Evolutionary conservation across 2,329 filamentous ascomycete genomes (phyloP).

Genomic region (Calcarisporium arbuscula): DNA sequence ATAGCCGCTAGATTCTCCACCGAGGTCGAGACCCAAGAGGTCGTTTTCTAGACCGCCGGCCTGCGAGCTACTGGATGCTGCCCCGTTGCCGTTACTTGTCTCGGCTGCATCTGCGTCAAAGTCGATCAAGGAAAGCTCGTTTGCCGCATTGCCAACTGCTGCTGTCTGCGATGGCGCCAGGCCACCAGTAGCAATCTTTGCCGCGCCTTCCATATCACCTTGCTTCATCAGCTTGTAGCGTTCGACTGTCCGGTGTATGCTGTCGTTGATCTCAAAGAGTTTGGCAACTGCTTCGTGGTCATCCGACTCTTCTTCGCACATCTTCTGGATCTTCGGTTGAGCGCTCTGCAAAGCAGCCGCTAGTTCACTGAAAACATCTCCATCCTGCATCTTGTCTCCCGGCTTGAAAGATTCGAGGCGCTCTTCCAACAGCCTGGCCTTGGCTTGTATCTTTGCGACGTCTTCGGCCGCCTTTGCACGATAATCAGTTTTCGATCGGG

Average conservation of each 20-base stretch:
- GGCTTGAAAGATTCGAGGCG: conserved; percentile 78
- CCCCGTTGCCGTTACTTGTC: conserved; percentile 39
- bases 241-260: conserved; percentile 94
- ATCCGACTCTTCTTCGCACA: conserved; percentile 98
- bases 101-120: conserved; percentile 64
- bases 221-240: conserved; percentile 95
- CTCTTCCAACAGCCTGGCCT: conserved; percentile 86
- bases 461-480: conserved; percentile 96
- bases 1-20: conserved; percentile 52
- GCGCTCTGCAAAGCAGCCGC: conserved; percentile 84
- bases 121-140: conserved; percentile 90
- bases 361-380: conserved; percentile 73
- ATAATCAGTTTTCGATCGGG: conserved; percentile 92
- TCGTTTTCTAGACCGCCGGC: conserved; percentile 78
- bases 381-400: conserved; percentile 69
- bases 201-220: conserved; percentile 79
- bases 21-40: conserved; percentile 79
- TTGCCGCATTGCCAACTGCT: conserved; percentile 45
- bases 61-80: conserved; percentile 32
- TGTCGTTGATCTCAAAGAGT: conserved; percentile 95
- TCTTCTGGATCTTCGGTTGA: conserved; percentile 97
- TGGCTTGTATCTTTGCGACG: conserved; percentile 90
- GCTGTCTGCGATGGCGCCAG: conserved; percentile 43
- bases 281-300: conserved; percentile 94
- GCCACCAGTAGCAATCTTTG: conserved; percentile 77